phyloP scores from a whole-genome alignment of 1,284 basidiomycete genomes.

The Blastosporella zonata region DNA sequence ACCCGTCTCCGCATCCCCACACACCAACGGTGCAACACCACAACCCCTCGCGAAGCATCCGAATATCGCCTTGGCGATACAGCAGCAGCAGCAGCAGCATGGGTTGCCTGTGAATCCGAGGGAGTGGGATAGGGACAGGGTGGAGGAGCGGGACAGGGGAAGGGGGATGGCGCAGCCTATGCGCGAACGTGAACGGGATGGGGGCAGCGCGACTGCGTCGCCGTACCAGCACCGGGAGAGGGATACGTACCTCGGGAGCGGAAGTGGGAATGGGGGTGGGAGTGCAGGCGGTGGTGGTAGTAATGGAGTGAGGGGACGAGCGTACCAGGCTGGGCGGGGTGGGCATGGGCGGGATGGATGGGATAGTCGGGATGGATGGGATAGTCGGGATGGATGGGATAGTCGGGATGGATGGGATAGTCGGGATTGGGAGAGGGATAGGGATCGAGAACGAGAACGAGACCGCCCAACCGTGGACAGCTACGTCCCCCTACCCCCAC shows the following conservation, averaged over 20 bases:
- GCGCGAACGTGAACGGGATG: not conserved
- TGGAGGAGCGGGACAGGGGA: conserved; percentile 10
- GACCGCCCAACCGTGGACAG: conserved; percentile 1
- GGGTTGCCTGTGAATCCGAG: not conserved
- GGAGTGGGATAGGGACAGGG: conserved; percentile 4
- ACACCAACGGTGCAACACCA: not conserved
- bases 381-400: too few species aligned
- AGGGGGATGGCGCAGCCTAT: not conserved
- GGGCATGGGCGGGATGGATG: too few species aligned
- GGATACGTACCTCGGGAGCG: not conserved
- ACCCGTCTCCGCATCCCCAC: conserved; percentile 1
- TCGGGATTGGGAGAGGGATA: conserved; percentile 19
- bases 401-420: conserved; percentile 18
- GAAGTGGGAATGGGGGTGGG: not conserved
- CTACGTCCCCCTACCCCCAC: not conserved
- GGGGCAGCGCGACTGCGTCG: not conserved
- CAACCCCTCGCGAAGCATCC: not conserved
- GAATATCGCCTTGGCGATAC: conserved; percentile 4
- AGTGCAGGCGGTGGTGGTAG: too few species aligned
- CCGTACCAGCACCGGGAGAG: too few species aligned
- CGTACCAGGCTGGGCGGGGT: too few species aligned
- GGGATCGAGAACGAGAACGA: conserved; percentile 3
- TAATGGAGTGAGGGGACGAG: too few species aligned
- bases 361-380: too few species aligned
- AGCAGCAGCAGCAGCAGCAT: not conserved